These are phyloP conservation scores for Ogataea henricii DNA, from an alignment of 805 yeast genomes.

Conservation along the genomic window DNA sequence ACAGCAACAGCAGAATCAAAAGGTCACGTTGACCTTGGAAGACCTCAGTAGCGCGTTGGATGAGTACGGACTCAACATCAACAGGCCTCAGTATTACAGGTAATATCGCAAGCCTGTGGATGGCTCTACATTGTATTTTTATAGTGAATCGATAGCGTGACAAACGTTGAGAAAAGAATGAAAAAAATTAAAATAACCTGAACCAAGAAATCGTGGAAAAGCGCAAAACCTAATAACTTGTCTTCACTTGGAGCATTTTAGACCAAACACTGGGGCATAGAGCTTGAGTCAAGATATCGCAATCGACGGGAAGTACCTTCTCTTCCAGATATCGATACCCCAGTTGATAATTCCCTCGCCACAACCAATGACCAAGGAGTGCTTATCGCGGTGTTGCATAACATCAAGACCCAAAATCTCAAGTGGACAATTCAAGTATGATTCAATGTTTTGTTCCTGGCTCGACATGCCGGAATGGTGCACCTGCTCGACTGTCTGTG, in stretches of 20 bases:
- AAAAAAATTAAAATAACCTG: constrained; percentile 1
- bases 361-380: constrained; percentile 59
- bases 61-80: constrained; percentile 80
- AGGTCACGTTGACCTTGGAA: constrained; percentile 87
- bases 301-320: constrained; percentile 62
- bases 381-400: constrained; percentile 45
- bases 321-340: constrained; percentile 65
- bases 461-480: constrained; percentile 6
- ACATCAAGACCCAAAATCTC: constrained; percentile 67
- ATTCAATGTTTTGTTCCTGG: constrained; percentile 9
- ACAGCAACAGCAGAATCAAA: constrained; percentile 38
- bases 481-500: constrained; percentile 2
- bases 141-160: not conserved
- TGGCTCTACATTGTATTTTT: not conserved
- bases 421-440: constrained; percentile 29
- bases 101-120: constrained; percentile 32
- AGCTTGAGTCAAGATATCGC: constrained; percentile 40
- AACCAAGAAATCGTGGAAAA: constrained; percentile 1
- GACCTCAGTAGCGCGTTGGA: constrained; percentile 90
- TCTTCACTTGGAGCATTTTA: not conserved
- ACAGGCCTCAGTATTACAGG: constrained; percentile 92
- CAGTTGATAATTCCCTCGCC: constrained; percentile 69
- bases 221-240: not conserved
- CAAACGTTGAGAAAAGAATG: not conserved
- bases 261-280: no score